phyloP scores from a whole-genome alignment of 768 basidiomycete genomes.

The Suillus plorans region DNA sequence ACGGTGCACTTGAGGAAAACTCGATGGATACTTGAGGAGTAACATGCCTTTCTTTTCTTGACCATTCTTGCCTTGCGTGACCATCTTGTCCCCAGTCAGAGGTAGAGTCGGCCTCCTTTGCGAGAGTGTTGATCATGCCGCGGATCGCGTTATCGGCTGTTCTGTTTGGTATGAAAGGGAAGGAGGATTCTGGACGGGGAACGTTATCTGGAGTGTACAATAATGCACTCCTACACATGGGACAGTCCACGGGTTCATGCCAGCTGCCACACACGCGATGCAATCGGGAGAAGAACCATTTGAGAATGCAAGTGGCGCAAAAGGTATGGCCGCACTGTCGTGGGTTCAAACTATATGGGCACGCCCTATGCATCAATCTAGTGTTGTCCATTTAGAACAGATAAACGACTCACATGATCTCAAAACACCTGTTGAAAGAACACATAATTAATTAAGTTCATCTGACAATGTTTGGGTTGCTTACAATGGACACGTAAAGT shows the following conservation, averaged over 20 bases:
- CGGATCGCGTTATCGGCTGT: constrained; percentile 51
- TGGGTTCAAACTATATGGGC: constrained; percentile 56
- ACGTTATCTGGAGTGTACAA: constrained; percentile 49
- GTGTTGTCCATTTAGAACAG: not conserved
- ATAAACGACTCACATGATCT: constrained; percentile 44
- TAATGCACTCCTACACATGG: constrained; percentile 59
- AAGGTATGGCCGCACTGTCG: constrained; percentile 66
- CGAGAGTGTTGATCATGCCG: constrained; percentile 51
- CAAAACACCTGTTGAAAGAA: constrained; percentile 51
- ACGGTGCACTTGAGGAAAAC: not conserved
- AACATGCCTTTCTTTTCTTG: constrained; percentile 50
- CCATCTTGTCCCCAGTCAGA: constrained; percentile 54
- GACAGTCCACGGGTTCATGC: constrained; percentile 69
- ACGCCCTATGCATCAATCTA: constrained; percentile 35
- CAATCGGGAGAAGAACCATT: constrained; percentile 68
- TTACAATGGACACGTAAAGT: constrained; percentile 65
- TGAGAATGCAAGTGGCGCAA: constrained; percentile 63
- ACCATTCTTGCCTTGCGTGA: constrained; percentile 52
- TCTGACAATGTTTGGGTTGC: constrained; percentile 23
- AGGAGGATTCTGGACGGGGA: constrained; percentile 50
- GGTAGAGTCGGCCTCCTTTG: constrained; percentile 38
- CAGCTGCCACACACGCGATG: constrained; percentile 63
- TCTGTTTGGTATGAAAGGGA: constrained; percentile 66
- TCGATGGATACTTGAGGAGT: constrained; percentile 22
- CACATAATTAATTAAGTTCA: constrained; percentile 9